Base-by-base conservation (phyloP, 2,329 filamentous ascomycete genomes). In the Arthrinium phaeospermum region DNA sequence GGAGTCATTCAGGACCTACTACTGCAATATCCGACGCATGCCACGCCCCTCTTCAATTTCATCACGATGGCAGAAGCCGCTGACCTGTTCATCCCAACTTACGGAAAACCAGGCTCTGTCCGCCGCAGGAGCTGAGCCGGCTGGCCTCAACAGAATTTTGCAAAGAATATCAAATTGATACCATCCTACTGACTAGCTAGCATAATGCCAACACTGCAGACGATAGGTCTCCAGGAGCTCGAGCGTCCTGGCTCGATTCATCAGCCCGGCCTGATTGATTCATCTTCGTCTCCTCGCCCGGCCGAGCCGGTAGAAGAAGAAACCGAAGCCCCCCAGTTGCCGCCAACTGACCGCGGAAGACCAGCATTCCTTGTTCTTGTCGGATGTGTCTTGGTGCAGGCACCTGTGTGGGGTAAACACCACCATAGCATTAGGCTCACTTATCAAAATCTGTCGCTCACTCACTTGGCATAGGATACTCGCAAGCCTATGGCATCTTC, bases 341-440 rank as follows among this genome's bases (percentile, higher is more conserved):
- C 16, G 16, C 13, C 53, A 37, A 19, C 30, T 37, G 53, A 61
- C 30, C 27, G 19, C 51, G 24, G 24, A 30, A 27, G 51, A 8
- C 14, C 51, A 27, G 51, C 51, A 57, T 57, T 30, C 13, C 51
- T 57, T 5, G 51, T 19, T 24, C 46, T 47, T n/a, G 19, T 47
- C 46, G 46, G 46, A 16, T 47, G 46, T 19, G 46, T 47, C 7
- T 19, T 47, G 16, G 46, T 44, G 37, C 22, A 44, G 22, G 64
- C 44, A 8, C 34, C 37, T 45, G 64, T 45, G 24, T 67, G 64
- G 64, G 64, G 37, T 67, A 67, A 45, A 45, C n/a, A 45, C n/a
- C 37, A 67, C 12, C 8, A 5, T 10, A 41, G 10, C 27, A 8
- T 45, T 8, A 22, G 13, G 5, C 30, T 27, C 3, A 30, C 16